Evolutionary conservation across 495 filamentous ascomycete genomes (phyloP).

Genomic region (Entonaema liquescens): DNA sequence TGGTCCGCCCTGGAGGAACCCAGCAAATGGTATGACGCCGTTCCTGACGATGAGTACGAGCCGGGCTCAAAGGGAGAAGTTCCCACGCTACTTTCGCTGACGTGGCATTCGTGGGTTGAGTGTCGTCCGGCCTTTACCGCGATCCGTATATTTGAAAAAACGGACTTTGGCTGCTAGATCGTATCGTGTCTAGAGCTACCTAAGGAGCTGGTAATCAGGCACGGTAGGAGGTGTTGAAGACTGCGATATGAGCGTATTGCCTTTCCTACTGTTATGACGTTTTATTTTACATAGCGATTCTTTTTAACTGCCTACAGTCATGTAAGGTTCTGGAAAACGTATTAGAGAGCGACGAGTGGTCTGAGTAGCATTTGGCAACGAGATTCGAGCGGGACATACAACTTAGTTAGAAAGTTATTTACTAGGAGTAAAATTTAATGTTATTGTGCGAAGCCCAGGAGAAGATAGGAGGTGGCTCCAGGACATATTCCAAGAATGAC

Average conservation of each 20-base stretch:
- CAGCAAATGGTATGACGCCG: neutral
- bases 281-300: neutral
- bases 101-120: conserved; percentile 24
- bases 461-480: no score
- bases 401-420: no score
- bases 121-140: conserved; percentile 11
- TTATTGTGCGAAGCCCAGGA: no score
- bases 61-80: conserved; percentile 6
- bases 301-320: no score
- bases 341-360: no score
- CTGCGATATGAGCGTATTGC: neutral
- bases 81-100: neutral
- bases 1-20: conserved; percentile 10
- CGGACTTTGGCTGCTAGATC: neutral
- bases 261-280: no score
- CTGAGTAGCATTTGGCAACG: no score
- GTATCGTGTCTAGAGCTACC: neutral
- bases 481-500: no score
- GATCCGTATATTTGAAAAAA: neutral
- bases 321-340: no score
- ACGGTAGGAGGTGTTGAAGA: neutral
- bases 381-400: no score
- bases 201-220: neutral
- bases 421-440: no score
- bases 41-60: neutral